Percentiles rank a stretch among this genome's conserved stretches.
Evolutionary conservation across 176 grass and related monocot genomes (phyloP).

Genomic region (Triticum timopheevii): DNA sequence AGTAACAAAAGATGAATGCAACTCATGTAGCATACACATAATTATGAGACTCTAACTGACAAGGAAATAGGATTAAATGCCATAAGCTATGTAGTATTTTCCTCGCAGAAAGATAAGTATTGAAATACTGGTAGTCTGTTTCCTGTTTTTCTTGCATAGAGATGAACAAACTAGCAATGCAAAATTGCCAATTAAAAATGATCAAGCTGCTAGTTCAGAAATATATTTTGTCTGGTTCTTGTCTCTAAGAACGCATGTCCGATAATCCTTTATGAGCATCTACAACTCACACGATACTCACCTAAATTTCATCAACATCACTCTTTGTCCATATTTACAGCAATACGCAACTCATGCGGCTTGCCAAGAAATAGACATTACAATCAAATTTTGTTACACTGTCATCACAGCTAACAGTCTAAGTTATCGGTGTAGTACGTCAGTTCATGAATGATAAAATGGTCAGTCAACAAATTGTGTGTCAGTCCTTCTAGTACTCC

Average conservation of each 20-base stretch:
- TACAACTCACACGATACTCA: not conserved
- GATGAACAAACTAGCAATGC: not conserved
- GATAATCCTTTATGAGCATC: not conserved
- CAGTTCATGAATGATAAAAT: not conserved
- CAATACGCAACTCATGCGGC: not conserved
- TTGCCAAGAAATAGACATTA: conserved; percentile 17
- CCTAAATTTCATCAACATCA: conserved; percentile 11
- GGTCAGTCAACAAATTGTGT: not conserved
- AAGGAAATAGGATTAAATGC: not conserved
- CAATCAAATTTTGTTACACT: not conserved
- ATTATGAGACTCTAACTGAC: not conserved
- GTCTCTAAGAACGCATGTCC: not conserved
- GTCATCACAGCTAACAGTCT: not conserved
- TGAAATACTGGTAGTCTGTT: not conserved
- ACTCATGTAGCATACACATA: not conserved
- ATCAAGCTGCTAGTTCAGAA: not conserved
- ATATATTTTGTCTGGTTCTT: not conserved
- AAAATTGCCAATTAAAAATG: not conserved
- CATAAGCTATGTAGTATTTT: not conserved
- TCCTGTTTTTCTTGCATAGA: not conserved
- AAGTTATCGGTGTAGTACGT: not conserved
- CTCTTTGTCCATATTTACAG: conserved; percentile 11
- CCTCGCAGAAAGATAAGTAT: not conserved
- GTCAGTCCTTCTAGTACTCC: not conserved
- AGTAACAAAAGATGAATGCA: not conserved